A percentile compares a stretch with the other conserved stretches of the same genome.
Conservation (phyloP, 371 early-diverging fungal species). For the Blakeslea trispora region DNA sequence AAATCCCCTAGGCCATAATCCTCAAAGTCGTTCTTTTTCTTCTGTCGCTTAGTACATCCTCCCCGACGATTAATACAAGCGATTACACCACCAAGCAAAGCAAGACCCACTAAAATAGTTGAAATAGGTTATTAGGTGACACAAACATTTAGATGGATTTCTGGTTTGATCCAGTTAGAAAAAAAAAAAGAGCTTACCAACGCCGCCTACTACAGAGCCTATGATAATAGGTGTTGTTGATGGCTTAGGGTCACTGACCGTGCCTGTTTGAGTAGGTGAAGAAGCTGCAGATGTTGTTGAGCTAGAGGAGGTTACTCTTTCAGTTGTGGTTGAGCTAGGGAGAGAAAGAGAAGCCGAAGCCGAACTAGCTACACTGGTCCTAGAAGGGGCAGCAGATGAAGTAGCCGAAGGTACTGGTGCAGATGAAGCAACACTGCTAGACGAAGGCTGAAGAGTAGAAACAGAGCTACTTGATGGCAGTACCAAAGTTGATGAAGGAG, state of each 20-base stretch:
- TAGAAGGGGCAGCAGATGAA: background rate
- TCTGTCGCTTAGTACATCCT: conserved; percentile 29
- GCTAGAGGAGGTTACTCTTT: background rate
- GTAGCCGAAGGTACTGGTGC: background rate
- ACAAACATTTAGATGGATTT: background rate
- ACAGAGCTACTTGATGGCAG: background rate
- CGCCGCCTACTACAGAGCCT: conserved; percentile 27
- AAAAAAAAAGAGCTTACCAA: conserved; percentile 15
- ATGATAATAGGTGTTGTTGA: conserved; percentile 16
- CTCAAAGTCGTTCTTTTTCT: conserved; percentile 37
- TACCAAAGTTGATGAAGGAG: background rate
- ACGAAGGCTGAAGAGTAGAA: too few species aligned
- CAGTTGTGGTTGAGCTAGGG: background rate
- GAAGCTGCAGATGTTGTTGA: conserved; percentile 3
- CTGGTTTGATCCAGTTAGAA: background rate
- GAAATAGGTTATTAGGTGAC: background rate
- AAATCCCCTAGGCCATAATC: conserved; percentile 52
- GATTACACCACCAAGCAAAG: conserved; percentile 46
- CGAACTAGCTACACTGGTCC: background rate
- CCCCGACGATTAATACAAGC: conserved; percentile 40
- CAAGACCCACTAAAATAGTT: conserved; percentile 33
- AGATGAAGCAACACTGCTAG: background rate
- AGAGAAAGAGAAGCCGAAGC: background rate
- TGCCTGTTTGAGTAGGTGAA: background rate
- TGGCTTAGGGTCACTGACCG: background rate